Conservation (phyloP, 108 stramenopile genomes). For the Nannochloropsis salina region DNA sequence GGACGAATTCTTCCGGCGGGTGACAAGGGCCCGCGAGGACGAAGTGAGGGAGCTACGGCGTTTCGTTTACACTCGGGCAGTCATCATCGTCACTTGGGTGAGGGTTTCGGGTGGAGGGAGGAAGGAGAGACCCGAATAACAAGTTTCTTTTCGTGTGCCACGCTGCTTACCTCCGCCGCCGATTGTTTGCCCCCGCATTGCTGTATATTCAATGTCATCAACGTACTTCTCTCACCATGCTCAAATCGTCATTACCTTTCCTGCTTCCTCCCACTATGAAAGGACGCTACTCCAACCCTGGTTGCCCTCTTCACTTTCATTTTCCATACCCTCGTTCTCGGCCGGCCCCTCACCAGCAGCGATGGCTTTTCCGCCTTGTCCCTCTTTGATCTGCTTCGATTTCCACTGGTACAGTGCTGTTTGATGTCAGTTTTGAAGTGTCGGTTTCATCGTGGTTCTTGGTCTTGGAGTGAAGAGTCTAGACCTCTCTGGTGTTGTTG, state of each 20-base stretch:
- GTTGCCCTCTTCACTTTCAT: background rate
- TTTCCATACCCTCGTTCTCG: slow-evolving; percentile 29
- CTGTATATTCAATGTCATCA: too few relatives aligned
- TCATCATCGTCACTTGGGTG: slow-evolving; percentile 5
- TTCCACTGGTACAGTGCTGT: slow-evolving; percentile 33
- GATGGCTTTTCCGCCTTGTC: slow-evolving; percentile 51
- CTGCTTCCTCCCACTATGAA: background rate
- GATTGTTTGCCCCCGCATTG: too few relatives aligned
- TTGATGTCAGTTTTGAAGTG: too few relatives aligned
- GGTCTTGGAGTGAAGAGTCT: too few relatives aligned
- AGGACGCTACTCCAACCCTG: background rate
- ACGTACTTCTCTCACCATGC: too few relatives aligned
- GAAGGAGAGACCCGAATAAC: background rate
- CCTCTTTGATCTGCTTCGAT: slow-evolving; percentile 50
- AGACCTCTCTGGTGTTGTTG: too few relatives aligned
- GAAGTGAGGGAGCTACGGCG: background rate
- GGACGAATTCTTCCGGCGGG: slow-evolving; percentile 64
- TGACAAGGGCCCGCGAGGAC: background rate
- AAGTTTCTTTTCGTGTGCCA: too few relatives aligned
- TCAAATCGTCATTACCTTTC: too few relatives aligned
- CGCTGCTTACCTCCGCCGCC: too few relatives aligned
- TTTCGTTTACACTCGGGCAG: background rate
- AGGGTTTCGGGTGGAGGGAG: background rate
- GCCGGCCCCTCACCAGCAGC: slow-evolving; percentile 31
- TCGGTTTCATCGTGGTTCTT: too few relatives aligned